Evolutionary conservation across 1,284 basidiomycete species (phyloP), one percentile per base, ranked within the genome.

Genomic region (Phellopilus nigrolimitatus): DNA sequence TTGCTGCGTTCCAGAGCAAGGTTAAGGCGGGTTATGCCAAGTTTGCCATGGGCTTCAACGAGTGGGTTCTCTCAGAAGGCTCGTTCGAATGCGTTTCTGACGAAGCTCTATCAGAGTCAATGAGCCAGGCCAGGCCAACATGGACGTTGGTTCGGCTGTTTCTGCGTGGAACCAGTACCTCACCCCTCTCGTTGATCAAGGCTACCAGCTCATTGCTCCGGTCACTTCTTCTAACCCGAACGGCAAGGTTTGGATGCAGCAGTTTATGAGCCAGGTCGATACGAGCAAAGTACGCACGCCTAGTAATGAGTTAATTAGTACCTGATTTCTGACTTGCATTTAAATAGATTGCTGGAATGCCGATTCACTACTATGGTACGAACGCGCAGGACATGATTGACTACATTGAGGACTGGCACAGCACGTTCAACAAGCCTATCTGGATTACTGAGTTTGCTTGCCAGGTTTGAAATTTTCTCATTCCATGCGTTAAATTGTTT

Each of bases 381-480:
- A 59, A 71, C 9, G 60, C 76, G 0, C 51, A 71, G 0, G 70
- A 69, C 10, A 74, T 91, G 60, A 73, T 80, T 41, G 46, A 56
- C 3, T 82, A 80, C 61, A 63, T 84, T 31, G 62, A 63, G 10
- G 60, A 71, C 4, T 80, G 78, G 64, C 67, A 88, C 62, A 60
- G 65, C 25, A 69, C 69, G 0, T 88, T 80, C 63, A 57, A 67
- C 21, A 61, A 65, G 49, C 69, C 70, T 12, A 71, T 91, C 49
- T 75, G 72, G 74, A 66, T 87, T 48, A 89, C 87, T 3, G 89
- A 91, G 64, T 80, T 76, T 61, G 84, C 82, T 56, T 80, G 79
- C 67, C 71, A 80, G 69, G 81, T 82, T 57, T 25, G 62, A 56
- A 22, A 36, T 42, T 15, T 39, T 19, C 19, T 49, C 31, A 13